Evolutionary conservation across 1,139 yeast genomes (phyloP).

Genomic region (Pichia sp.): DNA sequence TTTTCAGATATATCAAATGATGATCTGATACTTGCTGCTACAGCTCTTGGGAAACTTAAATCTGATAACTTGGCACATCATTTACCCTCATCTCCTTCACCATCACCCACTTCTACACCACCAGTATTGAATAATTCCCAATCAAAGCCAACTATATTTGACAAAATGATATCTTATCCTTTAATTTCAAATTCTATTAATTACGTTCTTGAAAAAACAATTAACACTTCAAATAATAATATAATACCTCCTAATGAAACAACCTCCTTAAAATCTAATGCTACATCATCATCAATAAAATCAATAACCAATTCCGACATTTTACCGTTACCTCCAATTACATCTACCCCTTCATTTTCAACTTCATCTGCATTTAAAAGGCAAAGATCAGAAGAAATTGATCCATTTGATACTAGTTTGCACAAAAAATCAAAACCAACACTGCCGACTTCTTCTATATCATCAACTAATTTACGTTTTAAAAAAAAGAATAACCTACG

Average conservation of each 20-base stretch:
- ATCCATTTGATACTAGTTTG: neutral
- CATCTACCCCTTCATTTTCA: too few relatives aligned
- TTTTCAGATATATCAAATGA: too few relatives aligned
- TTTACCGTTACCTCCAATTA: too few relatives aligned
- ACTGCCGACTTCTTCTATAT: neutral
- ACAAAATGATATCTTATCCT: constrained; percentile 32
- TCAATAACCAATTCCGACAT: too few relatives aligned
- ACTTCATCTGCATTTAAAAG: too few relatives aligned
- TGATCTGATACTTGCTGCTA: constrained; percentile 12
- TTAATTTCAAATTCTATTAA: constrained; percentile 31
- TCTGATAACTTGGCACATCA: neutral
- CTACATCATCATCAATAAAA: too few relatives aligned
- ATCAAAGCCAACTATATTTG: constrained; percentile 24
- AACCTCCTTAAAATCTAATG: neutral
- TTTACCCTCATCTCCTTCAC: too few relatives aligned
- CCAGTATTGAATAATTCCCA: too few relatives aligned
- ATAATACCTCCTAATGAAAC: constrained; percentile 6
- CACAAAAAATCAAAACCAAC: neutral
- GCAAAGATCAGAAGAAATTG: neutral
- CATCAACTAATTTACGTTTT: neutral
- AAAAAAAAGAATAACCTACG: constrained; percentile 17
- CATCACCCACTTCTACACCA: neutral
- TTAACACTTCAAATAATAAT: constrained; percentile 24
- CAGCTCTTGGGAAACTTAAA: constrained; percentile 17
- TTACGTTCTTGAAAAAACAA: constrained; percentile 31